Evolutionary conservation across 352 stramenopile genomes (phyloP), one percentile per base, ranked within the genome.

Genomic region (Thraustotheca clavata): DNA sequence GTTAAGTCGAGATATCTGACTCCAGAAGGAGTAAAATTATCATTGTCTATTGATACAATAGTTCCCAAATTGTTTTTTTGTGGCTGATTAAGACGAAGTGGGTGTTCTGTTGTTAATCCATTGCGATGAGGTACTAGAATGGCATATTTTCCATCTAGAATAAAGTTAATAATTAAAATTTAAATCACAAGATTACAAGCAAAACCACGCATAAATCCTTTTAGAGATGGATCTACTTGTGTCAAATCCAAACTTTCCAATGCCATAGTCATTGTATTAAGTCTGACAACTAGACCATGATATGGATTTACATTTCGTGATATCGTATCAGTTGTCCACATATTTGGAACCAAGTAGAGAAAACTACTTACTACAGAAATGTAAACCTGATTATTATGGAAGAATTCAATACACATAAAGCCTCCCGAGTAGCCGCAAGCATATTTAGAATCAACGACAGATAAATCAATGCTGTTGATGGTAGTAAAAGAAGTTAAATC

Each of bases 291-390:
- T 18, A 88, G 26, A 0, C 79, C 80, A 20, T 79, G 86, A 63
- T 87, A 92, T 36, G 79, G 71, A 4, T 83, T 83, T 27, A 83
- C 20, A 40, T 77, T 71, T 0, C 62, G 20, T 0, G 73, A 72
- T 1, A 69, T 63, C 0, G 76, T 59, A 26, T 81, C 60, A 6
- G 71, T 72, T 9, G 81, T 66, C 12, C 72, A 69, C 76, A 87
- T 86, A 61, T 75, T 88, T 9, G 83, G 83, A 18, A 92, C 63
- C n/a, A 92, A 83, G 67, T 87, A 92, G 2, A 73, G 78, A 43
- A 76, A 86, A 67, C 89, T 69, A 5, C 73, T 77, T 5, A 92
- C 80, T 88, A 27, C 8, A 54, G 32, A 3, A 7, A 22, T 3
- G 59, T 0, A 27, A 27, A 26, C 22, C 55, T 24, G 8, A 60